These are phyloP conservation scores for Sarcocystis neurona DNA, from an alignment of 169 alveolate genomes.

Conservation along the genomic window DNA sequence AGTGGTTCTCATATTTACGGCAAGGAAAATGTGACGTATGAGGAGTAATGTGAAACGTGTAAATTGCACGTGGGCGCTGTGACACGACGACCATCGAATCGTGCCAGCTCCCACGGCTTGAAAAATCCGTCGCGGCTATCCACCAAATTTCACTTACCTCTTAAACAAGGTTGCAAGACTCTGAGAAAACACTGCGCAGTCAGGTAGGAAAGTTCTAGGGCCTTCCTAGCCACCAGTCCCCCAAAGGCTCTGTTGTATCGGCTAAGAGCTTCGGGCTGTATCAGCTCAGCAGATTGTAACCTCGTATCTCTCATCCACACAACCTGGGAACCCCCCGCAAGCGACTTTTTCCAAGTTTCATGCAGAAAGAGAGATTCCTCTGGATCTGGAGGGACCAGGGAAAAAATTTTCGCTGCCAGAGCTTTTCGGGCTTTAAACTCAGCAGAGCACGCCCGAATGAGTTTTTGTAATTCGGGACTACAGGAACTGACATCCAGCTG, in stretches of 20 bases:
- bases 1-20: too few species aligned
- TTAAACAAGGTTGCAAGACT: not conserved
- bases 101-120: too few species aligned
- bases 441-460: not conserved
- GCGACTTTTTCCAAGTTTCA: conserved; percentile 31
- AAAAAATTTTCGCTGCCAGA: not conserved
- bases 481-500: conserved; percentile 22
- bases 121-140: too few species aligned
- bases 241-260: conserved; percentile 58
- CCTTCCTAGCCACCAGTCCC: conserved; percentile 55
- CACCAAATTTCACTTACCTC: conserved; percentile 11
- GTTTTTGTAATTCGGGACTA: conserved; percentile 1
- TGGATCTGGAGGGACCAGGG: conserved; percentile 44
- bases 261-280: conserved; percentile 56
- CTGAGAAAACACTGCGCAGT: conserved; percentile 58
- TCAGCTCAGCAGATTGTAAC: conserved; percentile 48
- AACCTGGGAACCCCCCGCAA: not conserved
- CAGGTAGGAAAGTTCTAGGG: conserved; percentile 60
- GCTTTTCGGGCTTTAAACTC: conserved; percentile 3
- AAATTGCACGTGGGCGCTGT: too few species aligned
- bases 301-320: conserved; percentile 37
- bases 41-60: too few species aligned
- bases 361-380: conserved; percentile 55
- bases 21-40: too few species aligned
- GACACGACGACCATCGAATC: too few species aligned